Base-by-base conservation (phyloP, 352 stramenopile species). In the Phytophthora megakarya region DNA sequence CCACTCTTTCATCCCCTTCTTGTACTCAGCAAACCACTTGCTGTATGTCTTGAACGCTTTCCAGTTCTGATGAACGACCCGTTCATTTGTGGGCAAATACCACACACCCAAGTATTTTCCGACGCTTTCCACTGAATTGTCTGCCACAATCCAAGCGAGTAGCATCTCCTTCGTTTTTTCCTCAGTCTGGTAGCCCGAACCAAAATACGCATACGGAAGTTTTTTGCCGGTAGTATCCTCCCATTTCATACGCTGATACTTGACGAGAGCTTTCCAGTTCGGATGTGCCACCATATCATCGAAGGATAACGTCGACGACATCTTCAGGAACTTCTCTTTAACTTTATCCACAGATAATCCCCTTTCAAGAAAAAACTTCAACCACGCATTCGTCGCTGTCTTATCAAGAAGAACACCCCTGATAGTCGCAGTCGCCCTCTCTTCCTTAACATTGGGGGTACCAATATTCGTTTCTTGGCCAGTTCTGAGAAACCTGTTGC, bases 21-120 rank as follows among this genome's bases (percentile, higher is more conserved):
- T 0, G 22, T 19, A 35, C n/a, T 26, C 23, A 0, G 6, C 9
- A 26, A 42, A 49, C 50, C 32, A 49, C 28, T 59, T 59, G 10
- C 19, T 16, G 25, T 59, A 59, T 18, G 19, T 45, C 9, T 23
- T 48, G 25, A 42, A 49, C 38, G 50, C 50, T 42, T 25, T 59
- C 50, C 50, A 49, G 38, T 59, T 59, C 6, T 40, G n/a, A 18
- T 28, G 15, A 13, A 47, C 2, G 9, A 58, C 25, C n/a, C 35
- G 35, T 5, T 48, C n/a, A 15, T 18, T 58, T 5, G 7, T n/a
- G 16, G 33, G 25, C 49, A 58, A 45, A 5, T 35, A n/a, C 49
- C 33, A 37, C 23, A 58, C 23, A 0, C n/a, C 15, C n/a, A 58
- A 25, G 3, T 33, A 37, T 23, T 48, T 39, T 7, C 35, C 35